Conservation (phyloP, 2,329 filamentous ascomycete species). For the Huntiella omanensis region DNA sequence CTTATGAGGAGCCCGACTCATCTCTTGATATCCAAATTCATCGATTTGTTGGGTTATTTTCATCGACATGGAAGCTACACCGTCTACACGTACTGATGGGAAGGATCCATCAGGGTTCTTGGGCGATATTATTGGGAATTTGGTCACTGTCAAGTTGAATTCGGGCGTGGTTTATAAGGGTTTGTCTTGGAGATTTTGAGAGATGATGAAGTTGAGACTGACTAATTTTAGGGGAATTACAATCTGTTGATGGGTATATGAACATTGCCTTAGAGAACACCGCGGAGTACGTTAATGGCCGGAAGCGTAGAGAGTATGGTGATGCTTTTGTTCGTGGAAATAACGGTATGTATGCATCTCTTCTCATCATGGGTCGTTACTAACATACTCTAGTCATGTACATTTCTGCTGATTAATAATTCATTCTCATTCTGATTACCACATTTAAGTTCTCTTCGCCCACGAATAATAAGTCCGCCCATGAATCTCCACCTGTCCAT, state of each 20-base stretch:
- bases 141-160: slow-evolving; percentile 93
- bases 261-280: slow-evolving; percentile 97
- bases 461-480: slow-evolving; percentile 45
- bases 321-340: slow-evolving; percentile 94
- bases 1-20: too few relatives aligned
- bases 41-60: background rate
- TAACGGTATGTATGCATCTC: slow-evolving; percentile 46
- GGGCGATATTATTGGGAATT: slow-evolving; percentile 80
- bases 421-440: too few relatives aligned
- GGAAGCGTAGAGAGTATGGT: slow-evolving; percentile 65
- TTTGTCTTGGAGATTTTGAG: slow-evolving; percentile 20
- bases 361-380: background rate
- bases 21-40: background rate
- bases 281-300: slow-evolving; percentile 74
- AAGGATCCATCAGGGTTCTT: slow-evolving; percentile 90
- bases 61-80: slow-evolving; percentile 53
- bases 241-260: slow-evolving; percentile 98
- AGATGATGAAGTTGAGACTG: background rate
- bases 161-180: slow-evolving; percentile 98
- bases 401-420: slow-evolving; percentile 41
- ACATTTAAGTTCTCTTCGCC: slow-evolving; percentile 29
- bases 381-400: slow-evolving; percentile 41
- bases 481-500: slow-evolving; percentile 44
- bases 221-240: slow-evolving; percentile 53
- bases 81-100: slow-evolving; percentile 44